Conservation (phyloP, 306 rosid species). For the Trichosanthes cucumerina region DNA sequence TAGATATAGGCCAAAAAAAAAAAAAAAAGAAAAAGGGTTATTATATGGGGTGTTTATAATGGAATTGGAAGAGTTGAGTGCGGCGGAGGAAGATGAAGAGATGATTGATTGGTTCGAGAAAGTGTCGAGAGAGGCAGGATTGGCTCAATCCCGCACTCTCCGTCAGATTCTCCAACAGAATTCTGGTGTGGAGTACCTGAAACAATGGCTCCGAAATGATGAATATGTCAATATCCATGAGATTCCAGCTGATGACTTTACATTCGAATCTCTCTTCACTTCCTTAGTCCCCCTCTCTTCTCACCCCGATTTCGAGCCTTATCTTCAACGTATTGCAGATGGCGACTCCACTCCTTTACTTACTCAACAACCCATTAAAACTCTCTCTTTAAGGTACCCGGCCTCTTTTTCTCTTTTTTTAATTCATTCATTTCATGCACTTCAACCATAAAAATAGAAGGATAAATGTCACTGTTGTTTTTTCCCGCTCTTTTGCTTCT, state of each 20-base stretch:
- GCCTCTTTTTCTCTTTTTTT: neutral
- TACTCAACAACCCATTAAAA: conserved; percentile 62
- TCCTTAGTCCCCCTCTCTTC: conserved; percentile 67
- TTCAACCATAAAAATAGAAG: too few relatives aligned
- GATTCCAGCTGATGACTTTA: conserved; percentile 36
- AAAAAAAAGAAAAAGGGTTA: too few relatives aligned
- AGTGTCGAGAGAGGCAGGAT: conserved; percentile 35
- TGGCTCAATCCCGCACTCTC: conserved; percentile 52
- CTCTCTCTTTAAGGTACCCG: conserved; percentile 72
- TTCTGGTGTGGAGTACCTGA: conserved; percentile 54
- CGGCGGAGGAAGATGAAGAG: conserved; percentile 22
- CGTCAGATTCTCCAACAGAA: conserved; percentile 61
- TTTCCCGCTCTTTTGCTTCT: too few relatives aligned
- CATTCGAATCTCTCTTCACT: conserved; percentile 70
- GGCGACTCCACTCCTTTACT: conserved; percentile 57
- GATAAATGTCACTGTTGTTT: too few relatives aligned
- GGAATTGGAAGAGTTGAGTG: too few relatives aligned
- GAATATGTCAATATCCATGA: conserved; percentile 37
- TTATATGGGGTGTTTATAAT: too few relatives aligned
- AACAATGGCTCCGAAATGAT: conserved; percentile 48
- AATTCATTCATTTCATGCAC: too few relatives aligned
- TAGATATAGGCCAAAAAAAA: too few relatives aligned
- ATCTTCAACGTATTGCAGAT: conserved; percentile 65
- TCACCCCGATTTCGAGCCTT: conserved; percentile 75
- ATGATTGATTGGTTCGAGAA: conserved; percentile 64